Evolutionary conservation across 140 eudicot genomes (phyloP).

Genomic region (Stevia rebaudiana): DNA sequence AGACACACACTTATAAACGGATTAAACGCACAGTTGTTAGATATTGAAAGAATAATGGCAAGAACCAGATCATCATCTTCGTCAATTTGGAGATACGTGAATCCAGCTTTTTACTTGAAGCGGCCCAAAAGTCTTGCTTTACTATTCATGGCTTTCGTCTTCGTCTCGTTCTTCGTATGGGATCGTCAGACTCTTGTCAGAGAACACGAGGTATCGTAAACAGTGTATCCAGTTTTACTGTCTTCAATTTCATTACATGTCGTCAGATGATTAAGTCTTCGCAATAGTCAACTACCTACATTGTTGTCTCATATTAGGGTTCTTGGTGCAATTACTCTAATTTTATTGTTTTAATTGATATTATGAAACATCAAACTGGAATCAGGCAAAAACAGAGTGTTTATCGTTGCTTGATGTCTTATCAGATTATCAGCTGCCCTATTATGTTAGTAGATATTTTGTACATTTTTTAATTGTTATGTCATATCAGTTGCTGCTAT

Average conservation of each 20-base stretch:
- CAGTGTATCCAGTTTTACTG: not conserved
- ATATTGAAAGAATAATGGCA: slow-evolving; percentile 43
- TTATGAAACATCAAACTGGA: slow-evolving; percentile 3
- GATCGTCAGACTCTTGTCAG: slow-evolving; percentile 88
- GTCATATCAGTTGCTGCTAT: no score
- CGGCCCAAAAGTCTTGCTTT: slow-evolving; percentile 83
- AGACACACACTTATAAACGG: not conserved
- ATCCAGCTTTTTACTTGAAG: slow-evolving; percentile 91
- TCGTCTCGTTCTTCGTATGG: slow-evolving; percentile 57
- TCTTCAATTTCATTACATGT: not conserved
- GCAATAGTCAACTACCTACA: not conserved
- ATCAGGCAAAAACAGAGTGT: not conserved
- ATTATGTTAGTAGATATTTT: not conserved
- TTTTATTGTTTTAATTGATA: not conserved
- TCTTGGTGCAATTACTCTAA: slow-evolving; percentile 5
- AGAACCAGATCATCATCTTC: slow-evolving; percentile 54
- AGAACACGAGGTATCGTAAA: slow-evolving; percentile 67
- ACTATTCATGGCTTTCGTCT: slow-evolving; percentile 58
- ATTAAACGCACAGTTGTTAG: not conserved
- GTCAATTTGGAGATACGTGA: slow-evolving; percentile 59
- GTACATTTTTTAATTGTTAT: no score
- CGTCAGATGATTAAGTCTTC: slow-evolving; percentile 1
- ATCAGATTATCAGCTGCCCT: not conserved
- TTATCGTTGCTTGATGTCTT: not conserved
- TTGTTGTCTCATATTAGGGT: slow-evolving; percentile 1